Evolutionary conservation across 2,329 filamentous ascomycete genomes (phyloP).

Genomic region (Ceratocystis harringtonii): DNA sequence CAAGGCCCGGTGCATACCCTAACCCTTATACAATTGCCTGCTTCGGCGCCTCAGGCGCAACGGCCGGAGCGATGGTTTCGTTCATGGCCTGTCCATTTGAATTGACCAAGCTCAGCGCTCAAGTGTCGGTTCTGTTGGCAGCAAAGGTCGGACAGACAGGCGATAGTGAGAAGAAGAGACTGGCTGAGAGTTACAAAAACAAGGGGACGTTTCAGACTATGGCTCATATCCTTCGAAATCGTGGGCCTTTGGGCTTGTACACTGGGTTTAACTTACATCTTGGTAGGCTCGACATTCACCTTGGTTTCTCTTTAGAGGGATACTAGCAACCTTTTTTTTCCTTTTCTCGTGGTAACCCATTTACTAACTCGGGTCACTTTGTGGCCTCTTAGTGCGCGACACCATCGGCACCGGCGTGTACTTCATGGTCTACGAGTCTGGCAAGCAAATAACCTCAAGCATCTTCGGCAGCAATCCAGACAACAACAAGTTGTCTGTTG

Average conservation of each 20-base stretch:
- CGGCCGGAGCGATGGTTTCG: slow-evolving; percentile 65
- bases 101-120: slow-evolving; percentile 75
- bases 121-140: slow-evolving; percentile 67
- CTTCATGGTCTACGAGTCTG: slow-evolving; percentile 79
- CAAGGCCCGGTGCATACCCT: slow-evolving; percentile 53
- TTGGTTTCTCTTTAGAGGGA: not conserved
- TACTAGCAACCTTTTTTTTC: not conserved
- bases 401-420: slow-evolving; percentile 74
- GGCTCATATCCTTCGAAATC: slow-evolving; percentile 59
- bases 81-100: slow-evolving; percentile 76
- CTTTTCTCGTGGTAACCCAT: not conserved
- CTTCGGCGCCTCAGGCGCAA: slow-evolving; percentile 64
- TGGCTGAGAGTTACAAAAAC: slow-evolving; percentile 57
- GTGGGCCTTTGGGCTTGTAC: slow-evolving; percentile 60
- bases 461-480: slow-evolving; percentile 13
- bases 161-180: slow-evolving; percentile 38
- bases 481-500: slow-evolving; percentile 56
- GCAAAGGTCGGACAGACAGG: slow-evolving; percentile 23
- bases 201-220: slow-evolving; percentile 65
- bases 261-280: slow-evolving; percentile 68
- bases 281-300: slow-evolving; percentile 36
- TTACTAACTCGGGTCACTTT: slow-evolving; percentile 2
- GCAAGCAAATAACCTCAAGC: slow-evolving; percentile 53
- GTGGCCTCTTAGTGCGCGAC: slow-evolving; percentile 49
- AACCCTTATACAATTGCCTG: slow-evolving; percentile 59